Conservation (phyloP, 345 rosid species). For the Excoecaria agallocha region DNA sequence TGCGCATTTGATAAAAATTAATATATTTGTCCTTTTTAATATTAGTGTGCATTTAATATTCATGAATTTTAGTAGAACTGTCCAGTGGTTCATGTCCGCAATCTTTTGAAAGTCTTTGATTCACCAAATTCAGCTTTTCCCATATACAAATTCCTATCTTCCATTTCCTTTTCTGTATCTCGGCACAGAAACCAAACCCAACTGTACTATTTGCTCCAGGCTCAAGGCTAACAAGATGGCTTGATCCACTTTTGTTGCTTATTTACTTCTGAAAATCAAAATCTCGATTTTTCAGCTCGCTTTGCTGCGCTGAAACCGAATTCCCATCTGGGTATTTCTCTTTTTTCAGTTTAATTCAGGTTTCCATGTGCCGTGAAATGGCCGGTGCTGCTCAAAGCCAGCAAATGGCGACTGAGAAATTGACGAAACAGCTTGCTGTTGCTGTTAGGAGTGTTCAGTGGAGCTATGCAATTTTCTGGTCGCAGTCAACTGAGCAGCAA, state of each 20-base stretch:
- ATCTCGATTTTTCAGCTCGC: too few relatives aligned
- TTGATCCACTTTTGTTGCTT: too few relatives aligned
- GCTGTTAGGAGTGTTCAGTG: slow-evolving; percentile 83
- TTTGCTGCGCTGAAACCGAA: not conserved
- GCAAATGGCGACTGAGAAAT: slow-evolving; percentile 35
- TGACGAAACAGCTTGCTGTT: slow-evolving; percentile 72
- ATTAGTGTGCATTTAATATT: not conserved
- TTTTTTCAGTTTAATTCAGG: not conserved
- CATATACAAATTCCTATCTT: not conserved
- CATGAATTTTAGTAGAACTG: not conserved
- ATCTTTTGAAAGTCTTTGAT: not conserved
- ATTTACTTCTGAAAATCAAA: too few relatives aligned
- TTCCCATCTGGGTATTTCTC: not conserved
- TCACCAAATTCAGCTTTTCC: not conserved
- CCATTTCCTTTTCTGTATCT: too few relatives aligned
- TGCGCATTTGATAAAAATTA: not conserved
- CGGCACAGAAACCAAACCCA: too few relatives aligned
- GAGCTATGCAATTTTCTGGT: slow-evolving; percentile 97
- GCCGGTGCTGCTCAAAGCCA: slow-evolving; percentile 39
- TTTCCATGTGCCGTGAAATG: slow-evolving; percentile 33
- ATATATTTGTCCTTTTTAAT: not conserved
- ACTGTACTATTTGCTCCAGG: too few relatives aligned
- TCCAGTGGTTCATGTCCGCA: not conserved
- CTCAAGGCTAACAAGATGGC: too few relatives aligned
- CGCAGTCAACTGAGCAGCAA: slow-evolving; percentile 58